These are phyloP conservation scores for Oenanthe javanica DNA, from an alignment of 140 eudicot species.

Conservation along the genomic window DNA sequence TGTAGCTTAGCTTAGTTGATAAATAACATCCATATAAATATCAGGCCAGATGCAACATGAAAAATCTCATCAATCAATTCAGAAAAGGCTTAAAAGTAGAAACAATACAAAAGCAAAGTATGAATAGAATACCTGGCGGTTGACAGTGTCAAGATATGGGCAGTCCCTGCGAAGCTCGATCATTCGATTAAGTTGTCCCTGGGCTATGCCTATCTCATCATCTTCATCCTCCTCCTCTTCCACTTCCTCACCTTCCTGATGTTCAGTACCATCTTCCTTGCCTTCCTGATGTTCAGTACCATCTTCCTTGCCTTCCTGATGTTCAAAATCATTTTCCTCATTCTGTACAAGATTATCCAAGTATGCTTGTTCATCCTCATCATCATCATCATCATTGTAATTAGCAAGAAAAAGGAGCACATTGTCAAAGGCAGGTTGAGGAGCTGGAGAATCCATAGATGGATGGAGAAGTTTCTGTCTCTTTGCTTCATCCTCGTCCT, in stretches of 20 bases:
- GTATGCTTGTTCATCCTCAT: conserved; percentile 21
- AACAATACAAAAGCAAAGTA: background rate
- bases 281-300: no score
- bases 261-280: no score
- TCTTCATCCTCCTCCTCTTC: conserved; percentile 40
- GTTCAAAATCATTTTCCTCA: conserved; percentile 19
- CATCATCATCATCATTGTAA: conserved; percentile 65
- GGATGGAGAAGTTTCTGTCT: conserved; percentile 41
- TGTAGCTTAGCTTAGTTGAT: background rate
- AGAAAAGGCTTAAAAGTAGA: background rate
- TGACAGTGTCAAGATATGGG: conserved; percentile 90
- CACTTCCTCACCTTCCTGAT: no score
- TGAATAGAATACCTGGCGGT: conserved; percentile 68
- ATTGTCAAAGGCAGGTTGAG: conserved; percentile 54
- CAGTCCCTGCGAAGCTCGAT: conserved; percentile 81
- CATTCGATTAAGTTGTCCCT: conserved; percentile 38
- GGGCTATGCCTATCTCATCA: conserved; percentile 10
- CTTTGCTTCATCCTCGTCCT: conserved; percentile 34
- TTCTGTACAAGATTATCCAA: conserved; percentile 1
- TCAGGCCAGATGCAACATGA: background rate
- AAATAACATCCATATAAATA: background rate
- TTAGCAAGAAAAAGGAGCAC: conserved; percentile 81
- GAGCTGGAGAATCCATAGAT: conserved; percentile 26
- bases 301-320: conserved; percentile 29
- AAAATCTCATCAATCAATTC: background rate